Percentiles rank a stretch among this genome's conserved stretches.
These are phyloP conservation scores for Fusarium tricinctum DNA, from an alignment of 2,329 filamentous ascomycete genomes.

Conservation along the genomic window DNA sequence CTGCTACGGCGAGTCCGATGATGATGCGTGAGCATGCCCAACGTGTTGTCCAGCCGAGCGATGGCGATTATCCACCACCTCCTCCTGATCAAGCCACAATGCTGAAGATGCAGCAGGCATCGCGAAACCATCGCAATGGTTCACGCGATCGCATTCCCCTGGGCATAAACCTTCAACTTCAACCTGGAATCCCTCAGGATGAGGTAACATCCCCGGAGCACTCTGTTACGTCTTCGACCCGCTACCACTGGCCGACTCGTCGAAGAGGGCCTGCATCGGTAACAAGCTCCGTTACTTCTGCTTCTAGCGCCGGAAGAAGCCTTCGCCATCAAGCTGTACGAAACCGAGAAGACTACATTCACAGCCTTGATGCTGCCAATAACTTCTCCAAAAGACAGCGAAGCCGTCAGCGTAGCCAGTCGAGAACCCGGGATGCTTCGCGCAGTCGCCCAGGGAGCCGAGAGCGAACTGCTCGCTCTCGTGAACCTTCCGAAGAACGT, in stretches of 20 bases:
- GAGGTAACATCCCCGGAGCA: constrained; percentile 70
- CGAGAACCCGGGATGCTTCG: constrained; percentile 59
- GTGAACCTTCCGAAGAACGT: constrained; percentile 77
- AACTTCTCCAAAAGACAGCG: constrained; percentile 70
- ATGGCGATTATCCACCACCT: constrained; percentile 71
- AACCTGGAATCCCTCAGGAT: constrained; percentile 66
- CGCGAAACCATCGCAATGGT: constrained; percentile 72
- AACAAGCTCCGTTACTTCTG: constrained; percentile 69
- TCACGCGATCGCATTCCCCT: constrained; percentile 84
- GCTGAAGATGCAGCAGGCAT: constrained; percentile 71
- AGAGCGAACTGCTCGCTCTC: constrained; percentile 65
- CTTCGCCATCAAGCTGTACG: constrained; percentile 65
- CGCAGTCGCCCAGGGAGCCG: constrained; percentile 64
- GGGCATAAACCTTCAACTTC: constrained; percentile 75
- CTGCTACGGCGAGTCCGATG: constrained; percentile 76
- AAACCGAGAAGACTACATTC: constrained; percentile 87
- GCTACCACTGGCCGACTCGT: constrained; percentile 69
- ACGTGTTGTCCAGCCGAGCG: constrained; percentile 51
- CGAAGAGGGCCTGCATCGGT: constrained; percentile 69
- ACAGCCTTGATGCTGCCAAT: constrained; percentile 83
- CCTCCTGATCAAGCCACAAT: constrained; percentile 68
- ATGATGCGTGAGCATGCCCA: constrained; percentile 67
- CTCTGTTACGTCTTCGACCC: constrained; percentile 66
- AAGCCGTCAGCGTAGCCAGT: constrained; percentile 68
- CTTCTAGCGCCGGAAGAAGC: constrained; percentile 65